Base-by-base conservation (phyloP, 768 basidiomycete species). In the Boletus rufocinnamomeus region DNA sequence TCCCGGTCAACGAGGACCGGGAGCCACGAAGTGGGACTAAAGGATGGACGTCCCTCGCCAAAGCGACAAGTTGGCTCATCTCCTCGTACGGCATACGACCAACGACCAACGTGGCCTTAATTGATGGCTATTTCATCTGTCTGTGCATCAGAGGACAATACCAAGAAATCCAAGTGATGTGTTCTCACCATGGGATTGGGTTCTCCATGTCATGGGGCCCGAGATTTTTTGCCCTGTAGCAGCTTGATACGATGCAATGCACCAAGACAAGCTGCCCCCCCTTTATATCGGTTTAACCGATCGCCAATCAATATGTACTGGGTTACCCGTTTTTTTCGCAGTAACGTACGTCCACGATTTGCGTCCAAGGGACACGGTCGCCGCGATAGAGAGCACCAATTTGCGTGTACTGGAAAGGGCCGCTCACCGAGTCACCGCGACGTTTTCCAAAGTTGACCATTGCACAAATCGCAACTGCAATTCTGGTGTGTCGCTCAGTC, bases 401-500 rank as follows among this genome's bases (percentile, higher is more conserved):
- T 30, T 17, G 32, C 21, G 8, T 10, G 19, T 25, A 34, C 2
- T 43, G 43, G 23, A 47, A 51, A 45, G 57, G 28, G 45, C 45
- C 44, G 51, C 66, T 56, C 63, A 66, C 66, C 72, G 62, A 38
- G 60, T 61, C 72, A 65, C n/a, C 70, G 52, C 62, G 57, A 68
- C 62, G 56, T 57, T 9, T 73, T 71, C 57, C 69, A 68, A 73
- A 63, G 68, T 60, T 47, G 46, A 50, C 62, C 58, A 64, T 48
- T 48, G 52, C 50, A 43, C 52, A 47, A n/a, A 7, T 48, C 60
- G 61, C 54, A 68, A 60, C 69, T 62, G 66, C 2, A 6, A 74
- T 63, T 66, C 72, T 70, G 62, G 66, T 74, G 66, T 58, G 66
- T 62, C 65, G 63, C 63, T 57, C 60, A 58, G 68, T 56, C 63